Evolutionary conservation across 2,329 filamentous ascomycete species (phyloP), one percentile per base, ranked within the genome.

Genomic region (Cordyceps cicadae): DNA sequence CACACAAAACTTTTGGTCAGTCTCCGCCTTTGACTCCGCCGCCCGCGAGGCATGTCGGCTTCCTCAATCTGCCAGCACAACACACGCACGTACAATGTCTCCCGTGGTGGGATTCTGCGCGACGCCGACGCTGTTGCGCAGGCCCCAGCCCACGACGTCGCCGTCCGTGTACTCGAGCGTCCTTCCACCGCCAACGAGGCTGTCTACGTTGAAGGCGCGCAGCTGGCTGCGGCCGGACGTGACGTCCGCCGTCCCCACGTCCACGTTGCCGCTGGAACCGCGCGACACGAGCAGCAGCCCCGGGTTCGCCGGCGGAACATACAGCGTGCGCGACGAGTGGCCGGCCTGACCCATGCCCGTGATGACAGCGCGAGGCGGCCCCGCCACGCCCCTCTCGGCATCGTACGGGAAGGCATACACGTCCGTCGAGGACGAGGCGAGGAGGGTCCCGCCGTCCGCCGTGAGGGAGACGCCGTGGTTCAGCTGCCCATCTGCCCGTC

Each of bases 51-150:
- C 39, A 41, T 41, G 5, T 41, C 39, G n/a, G n/a, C n/a, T n/a
- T n/a, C n/a, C n/a, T n/a, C n/a, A n/a, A n/a, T n/a, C n/a, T n/a
- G n/a, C n/a, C n/a, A n/a, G n/a, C n/a, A n/a, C n/a, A n/a, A n/a
- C n/a, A n/a, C n/a, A n/a, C 19, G 26, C 26, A 62, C 67, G 57
- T 63, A 69, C 68, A 57, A 83, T 75, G 21, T 75, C 73, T 4
- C 80, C 78, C 1, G 76, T 77, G 5, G 68, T 61, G 2, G 75
- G 77, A 61, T 87, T 76, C 69, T 87, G 85, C 32, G 77, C 85
- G 5, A 90, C 72, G 17, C 87, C 87, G 3, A 89, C 86, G 4
- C 82, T 84, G 71, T 90, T 90, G 32, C 87, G 78, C 24, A 90
- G 75, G 21, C 87, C 87, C 86, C 86, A 89, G n/a, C 85, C 80